Evolutionary conservation across 1,284 basidiomycete genomes (phyloP).

Genomic region (Mycosarcoma mackinlayi): DNA sequence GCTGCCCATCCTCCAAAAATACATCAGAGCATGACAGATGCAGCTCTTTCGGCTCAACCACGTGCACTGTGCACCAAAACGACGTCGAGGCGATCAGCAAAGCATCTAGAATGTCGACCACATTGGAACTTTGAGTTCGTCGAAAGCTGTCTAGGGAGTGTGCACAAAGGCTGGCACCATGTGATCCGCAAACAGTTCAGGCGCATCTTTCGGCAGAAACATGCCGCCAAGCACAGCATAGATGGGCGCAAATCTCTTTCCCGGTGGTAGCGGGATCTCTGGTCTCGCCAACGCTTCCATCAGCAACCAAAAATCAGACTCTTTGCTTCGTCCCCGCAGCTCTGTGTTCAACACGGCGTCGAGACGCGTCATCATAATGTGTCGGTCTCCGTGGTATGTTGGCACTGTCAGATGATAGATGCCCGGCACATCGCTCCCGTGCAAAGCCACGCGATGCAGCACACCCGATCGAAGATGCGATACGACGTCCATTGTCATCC

Average conservation of each 20-base stretch:
- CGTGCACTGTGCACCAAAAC: too few relatives aligned
- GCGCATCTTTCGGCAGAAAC: conserved; percentile 4
- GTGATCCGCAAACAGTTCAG: neutral
- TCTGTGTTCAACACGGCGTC: neutral
- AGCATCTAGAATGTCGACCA: too few relatives aligned
- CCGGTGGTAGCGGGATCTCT: neutral
- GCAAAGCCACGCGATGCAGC: neutral
- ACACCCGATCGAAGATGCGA: neutral
- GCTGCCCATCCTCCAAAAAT: too few relatives aligned
- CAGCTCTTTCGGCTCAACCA: too few relatives aligned
- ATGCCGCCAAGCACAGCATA: conserved; percentile 4
- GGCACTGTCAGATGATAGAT: neutral
- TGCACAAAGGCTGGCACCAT: neutral
- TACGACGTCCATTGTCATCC: neutral
- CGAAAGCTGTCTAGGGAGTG: neutral
- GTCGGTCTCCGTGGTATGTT: neutral
- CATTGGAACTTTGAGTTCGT: neutral
- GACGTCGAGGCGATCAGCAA: too few relatives aligned
- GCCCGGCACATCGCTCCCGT: neutral
- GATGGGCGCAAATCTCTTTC: too few relatives aligned
- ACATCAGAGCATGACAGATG: too few relatives aligned
- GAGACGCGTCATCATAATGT: conserved; percentile 2
- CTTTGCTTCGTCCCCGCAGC: neutral
- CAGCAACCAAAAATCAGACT: conserved; percentile 3
- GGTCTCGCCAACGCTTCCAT: neutral